These are phyloP conservation scores for Fusarium denticulatum DNA, from an alignment of 2,329 filamentous ascomycete species.

Conservation along the genomic window DNA sequence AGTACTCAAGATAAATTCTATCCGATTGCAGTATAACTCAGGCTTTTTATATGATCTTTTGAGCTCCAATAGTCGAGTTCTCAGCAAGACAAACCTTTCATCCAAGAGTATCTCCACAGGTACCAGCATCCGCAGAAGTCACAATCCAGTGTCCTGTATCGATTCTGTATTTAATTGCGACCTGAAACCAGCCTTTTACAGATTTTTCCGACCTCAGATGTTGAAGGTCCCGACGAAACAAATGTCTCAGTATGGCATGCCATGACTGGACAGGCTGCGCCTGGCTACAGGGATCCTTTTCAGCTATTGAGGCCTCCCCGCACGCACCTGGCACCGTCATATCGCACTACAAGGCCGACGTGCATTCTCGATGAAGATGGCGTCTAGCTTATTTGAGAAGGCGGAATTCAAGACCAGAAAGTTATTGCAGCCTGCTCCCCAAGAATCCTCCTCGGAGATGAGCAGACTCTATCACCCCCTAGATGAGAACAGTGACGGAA, in stretches of 20 bases:
- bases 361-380: too few relatives aligned
- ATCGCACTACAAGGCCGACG: too few relatives aligned
- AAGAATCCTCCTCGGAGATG: too few relatives aligned
- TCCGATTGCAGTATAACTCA: not conserved
- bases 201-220: not conserved
- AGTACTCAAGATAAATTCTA: fast-evolving
- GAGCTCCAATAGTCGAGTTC: not conserved
- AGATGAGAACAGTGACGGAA: too few relatives aligned
- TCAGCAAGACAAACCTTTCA: not conserved
- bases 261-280: not conserved
- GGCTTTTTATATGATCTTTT: not conserved
- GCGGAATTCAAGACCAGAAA: too few relatives aligned
- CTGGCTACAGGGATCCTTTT: too few relatives aligned
- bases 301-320: too few relatives aligned
- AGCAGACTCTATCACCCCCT: too few relatives aligned
- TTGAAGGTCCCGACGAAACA: not conserved
- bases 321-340: too few relatives aligned
- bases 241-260: not conserved
- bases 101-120: not conserved
- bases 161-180: not conserved
- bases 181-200: not conserved
- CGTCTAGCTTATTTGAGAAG: too few relatives aligned
- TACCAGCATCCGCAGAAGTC: not conserved
- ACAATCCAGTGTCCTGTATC: not conserved
- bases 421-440: too few relatives aligned